Evolutionary conservation across 306 rosid genomes (phyloP).

Genomic region (Comarum palustre): DNA sequence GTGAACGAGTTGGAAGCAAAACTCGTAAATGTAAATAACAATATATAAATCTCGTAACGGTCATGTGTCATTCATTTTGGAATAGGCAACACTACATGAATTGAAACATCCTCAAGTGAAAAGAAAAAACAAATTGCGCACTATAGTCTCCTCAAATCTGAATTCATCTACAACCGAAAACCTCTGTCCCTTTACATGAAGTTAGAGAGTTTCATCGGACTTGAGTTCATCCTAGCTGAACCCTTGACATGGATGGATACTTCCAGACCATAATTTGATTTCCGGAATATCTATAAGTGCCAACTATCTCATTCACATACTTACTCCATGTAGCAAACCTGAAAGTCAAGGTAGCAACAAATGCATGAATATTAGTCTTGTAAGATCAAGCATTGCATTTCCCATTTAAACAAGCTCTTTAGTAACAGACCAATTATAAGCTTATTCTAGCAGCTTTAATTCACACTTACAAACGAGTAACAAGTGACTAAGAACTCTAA

Average conservation of each 20-base stretch:
- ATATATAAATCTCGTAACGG: neutral
- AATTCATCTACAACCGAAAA: slow-evolving; percentile 74
- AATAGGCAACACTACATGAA: too few relatives aligned
- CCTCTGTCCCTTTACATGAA: slow-evolving; percentile 55
- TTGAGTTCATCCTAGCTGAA: slow-evolving; percentile 64
- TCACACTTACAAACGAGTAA: neutral
- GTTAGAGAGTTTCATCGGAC: neutral
- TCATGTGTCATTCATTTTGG: too few relatives aligned
- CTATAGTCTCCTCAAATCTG: slow-evolving; percentile 53
- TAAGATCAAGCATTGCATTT: slow-evolving; percentile 20
- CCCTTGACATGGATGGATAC: slow-evolving; percentile 87
- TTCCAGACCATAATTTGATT: slow-evolving; percentile 98
- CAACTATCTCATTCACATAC: slow-evolving; percentile 88
- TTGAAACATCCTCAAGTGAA: neutral
- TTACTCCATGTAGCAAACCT: slow-evolving; percentile 98
- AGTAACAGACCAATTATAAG: neutral
- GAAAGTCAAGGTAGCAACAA: slow-evolving; percentile 15
- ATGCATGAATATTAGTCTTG: neutral
- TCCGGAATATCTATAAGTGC: slow-evolving; percentile 96
- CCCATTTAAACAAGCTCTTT: neutral
- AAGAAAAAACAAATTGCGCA: neutral
- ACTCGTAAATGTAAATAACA: neutral
- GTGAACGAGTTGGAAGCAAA: neutral
- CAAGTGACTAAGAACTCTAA: neutral
- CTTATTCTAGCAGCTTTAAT: neutral